Evolutionary conservation across 1,284 basidiomycete genomes (phyloP).

Genomic region (Quambalaria eucalypti): DNA sequence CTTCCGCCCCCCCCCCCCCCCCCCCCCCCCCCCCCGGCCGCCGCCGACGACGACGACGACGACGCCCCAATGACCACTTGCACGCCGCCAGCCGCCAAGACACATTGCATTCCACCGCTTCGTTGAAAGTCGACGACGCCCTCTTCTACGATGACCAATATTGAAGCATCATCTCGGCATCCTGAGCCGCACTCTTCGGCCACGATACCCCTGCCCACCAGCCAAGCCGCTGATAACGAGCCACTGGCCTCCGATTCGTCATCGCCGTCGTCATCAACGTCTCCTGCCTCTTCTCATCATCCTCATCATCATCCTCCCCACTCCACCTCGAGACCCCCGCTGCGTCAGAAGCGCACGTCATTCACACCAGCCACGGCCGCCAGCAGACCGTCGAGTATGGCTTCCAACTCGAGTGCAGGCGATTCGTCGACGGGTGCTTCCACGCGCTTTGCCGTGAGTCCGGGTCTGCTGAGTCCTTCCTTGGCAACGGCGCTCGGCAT

Average conservation of each 20-base stretch:
- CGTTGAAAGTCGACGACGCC: not conserved
- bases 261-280: not conserved
- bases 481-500: conserved; percentile 32
- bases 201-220: not conserved
- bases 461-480: conserved; percentile 24
- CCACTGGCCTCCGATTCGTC: not conserved
- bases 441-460: conserved; percentile 17
- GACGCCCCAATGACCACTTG: too few relatives aligned
- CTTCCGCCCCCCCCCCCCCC: too few relatives aligned
- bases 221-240: not conserved
- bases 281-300: not conserved
- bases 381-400: conserved; percentile 24
- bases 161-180: not conserved
- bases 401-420: conserved; percentile 19
- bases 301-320: conserved; percentile 5
- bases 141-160: not conserved
- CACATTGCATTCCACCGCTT: not conserved
- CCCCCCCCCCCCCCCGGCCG: too few relatives aligned
- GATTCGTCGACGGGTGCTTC: conserved; percentile 8
- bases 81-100: too few relatives aligned
- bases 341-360: too few relatives aligned
- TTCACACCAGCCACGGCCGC: too few relatives aligned
- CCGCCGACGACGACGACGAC: too few relatives aligned
- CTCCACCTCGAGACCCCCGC: too few relatives aligned
- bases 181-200: not conserved